These are phyloP conservation scores for Lathyrus sativus DNA, from an alignment of 306 rosid species.

Conservation along the genomic window DNA sequence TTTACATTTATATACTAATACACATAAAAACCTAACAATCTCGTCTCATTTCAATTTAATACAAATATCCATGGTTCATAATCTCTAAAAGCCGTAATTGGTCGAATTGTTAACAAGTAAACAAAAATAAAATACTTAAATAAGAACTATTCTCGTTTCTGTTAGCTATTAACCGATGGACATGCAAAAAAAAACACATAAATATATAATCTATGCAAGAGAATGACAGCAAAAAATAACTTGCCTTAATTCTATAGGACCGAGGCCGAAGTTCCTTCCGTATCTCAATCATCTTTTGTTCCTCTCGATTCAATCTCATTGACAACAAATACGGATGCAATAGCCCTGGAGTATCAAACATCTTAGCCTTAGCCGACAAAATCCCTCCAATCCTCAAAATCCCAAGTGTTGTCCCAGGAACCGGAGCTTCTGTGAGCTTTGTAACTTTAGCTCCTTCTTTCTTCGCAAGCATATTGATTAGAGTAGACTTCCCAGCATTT, in stretches of 20 bases:
- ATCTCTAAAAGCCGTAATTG: slow-evolving; percentile 1
- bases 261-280: slow-evolving; percentile 92
- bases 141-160: not conserved
- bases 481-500: slow-evolving; percentile 96
- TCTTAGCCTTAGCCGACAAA: slow-evolving; percentile 85
- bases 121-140: not conserved
- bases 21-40: not conserved
- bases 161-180: slow-evolving; percentile 8
- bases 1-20: slow-evolving; percentile 19
- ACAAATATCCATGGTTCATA: slow-evolving; percentile 13
- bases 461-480: slow-evolving; percentile 77
- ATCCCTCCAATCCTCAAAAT: slow-evolving; percentile 84
- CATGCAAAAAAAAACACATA: slow-evolving; percentile 26
- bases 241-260: slow-evolving; percentile 79
- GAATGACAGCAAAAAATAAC: slow-evolving; percentile 35
- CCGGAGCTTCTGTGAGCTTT: slow-evolving; percentile 90
- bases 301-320: slow-evolving; percentile 79
- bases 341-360: slow-evolving; percentile 95
- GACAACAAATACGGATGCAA: slow-evolving; percentile 79
- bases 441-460: slow-evolving; percentile 76
- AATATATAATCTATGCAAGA: slow-evolving; percentile 29
- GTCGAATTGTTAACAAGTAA: not conserved
- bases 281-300: slow-evolving; percentile 88
- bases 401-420: slow-evolving; percentile 95
- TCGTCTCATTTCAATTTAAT: not conserved